Conservation (phyloP, 208 protist species). For the Trypanosoma brucei region DNA sequence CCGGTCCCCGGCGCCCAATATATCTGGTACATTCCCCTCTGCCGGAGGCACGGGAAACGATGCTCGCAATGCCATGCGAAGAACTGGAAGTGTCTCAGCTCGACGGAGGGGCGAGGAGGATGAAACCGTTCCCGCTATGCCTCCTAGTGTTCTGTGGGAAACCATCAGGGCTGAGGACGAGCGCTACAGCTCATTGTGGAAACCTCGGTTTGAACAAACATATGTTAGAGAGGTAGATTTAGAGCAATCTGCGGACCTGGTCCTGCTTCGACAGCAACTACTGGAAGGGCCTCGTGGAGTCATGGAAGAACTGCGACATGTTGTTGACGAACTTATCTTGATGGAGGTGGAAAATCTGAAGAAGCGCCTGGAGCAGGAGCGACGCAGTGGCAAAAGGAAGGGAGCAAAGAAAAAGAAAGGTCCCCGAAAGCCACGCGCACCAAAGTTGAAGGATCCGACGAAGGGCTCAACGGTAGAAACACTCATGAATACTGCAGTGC, state of each 20-base stretch:
- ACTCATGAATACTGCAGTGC: slow-evolving; percentile 68
- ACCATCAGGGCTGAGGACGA: slow-evolving; percentile 44
- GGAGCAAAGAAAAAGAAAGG: slow-evolving; percentile 66
- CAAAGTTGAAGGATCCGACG: slow-evolving; percentile 79
- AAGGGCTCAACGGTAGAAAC: slow-evolving; percentile 83
- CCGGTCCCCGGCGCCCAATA: no score
- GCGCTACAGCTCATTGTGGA: slow-evolving; percentile 71
- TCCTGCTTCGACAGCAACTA: slow-evolving; percentile 69
- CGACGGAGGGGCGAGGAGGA: slow-evolving; percentile 42
- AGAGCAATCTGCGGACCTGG: slow-evolving; percentile 73
- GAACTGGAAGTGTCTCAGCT: slow-evolving; percentile 7
- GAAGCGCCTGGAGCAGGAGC: slow-evolving; percentile 73
- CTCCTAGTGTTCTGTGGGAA: slow-evolving; percentile 52
- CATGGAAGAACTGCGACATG: slow-evolving; percentile 79
- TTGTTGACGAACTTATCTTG: slow-evolving; percentile 90
- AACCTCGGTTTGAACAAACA: slow-evolving; percentile 44
- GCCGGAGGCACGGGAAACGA: not conserved
- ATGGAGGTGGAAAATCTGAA: slow-evolving; percentile 91
- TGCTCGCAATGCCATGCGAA: slow-evolving; percentile 8
- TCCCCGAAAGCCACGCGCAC: slow-evolving; percentile 65
- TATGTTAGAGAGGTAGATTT: slow-evolving; percentile 65
- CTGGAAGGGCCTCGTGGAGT: slow-evolving; percentile 86
- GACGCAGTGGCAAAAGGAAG: slow-evolving; percentile 52
- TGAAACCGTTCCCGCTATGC: slow-evolving; percentile 26
- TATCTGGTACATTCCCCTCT: not conserved